Percentiles rank a stretch among this genome's conserved stretches.
phyloP scores from a whole-genome alignment of 129 eudicot genomes.

The Logfia minima region DNA sequence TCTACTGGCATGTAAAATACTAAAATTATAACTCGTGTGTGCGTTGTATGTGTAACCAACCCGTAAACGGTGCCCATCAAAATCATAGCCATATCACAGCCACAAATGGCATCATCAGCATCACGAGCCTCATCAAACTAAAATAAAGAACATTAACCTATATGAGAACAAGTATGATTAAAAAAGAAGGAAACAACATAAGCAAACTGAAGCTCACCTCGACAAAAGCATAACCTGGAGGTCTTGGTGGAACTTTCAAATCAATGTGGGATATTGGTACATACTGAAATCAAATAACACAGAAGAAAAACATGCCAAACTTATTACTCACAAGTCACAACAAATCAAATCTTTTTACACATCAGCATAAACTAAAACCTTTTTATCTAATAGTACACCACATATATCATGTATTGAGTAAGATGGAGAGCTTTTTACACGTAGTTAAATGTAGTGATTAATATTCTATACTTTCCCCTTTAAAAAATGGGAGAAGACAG shows the following conservation, averaged over 20 bases:
- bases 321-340: neutral
- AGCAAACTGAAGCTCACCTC: constrained; percentile 55
- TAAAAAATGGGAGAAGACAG: neutral
- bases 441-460: neutral
- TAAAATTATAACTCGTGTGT: constrained; percentile 9
- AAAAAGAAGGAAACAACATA: neutral
- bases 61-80: constrained; percentile 81
- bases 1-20: neutral
- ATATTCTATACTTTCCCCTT: neutral
- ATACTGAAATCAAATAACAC: constrained; percentile 52
- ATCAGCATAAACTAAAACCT: neutral
- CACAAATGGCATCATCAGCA: constrained; percentile 89
- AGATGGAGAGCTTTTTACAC: neutral
- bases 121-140: constrained; percentile 91
- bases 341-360: neutral
- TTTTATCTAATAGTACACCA: neutral
- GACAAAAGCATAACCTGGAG: constrained; percentile 89
- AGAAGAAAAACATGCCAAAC: constrained; percentile 15
- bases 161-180: neutral
- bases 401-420: neutral
- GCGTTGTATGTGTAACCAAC: constrained; percentile 44
- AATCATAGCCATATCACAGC: constrained; percentile 92
- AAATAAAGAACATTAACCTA: neutral
- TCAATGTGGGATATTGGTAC: constrained; percentile 82
- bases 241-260: constrained; percentile 86